Conservation (phyloP, 2,329 filamentous ascomycete genomes). For the Lachnellula suecica region DNA sequence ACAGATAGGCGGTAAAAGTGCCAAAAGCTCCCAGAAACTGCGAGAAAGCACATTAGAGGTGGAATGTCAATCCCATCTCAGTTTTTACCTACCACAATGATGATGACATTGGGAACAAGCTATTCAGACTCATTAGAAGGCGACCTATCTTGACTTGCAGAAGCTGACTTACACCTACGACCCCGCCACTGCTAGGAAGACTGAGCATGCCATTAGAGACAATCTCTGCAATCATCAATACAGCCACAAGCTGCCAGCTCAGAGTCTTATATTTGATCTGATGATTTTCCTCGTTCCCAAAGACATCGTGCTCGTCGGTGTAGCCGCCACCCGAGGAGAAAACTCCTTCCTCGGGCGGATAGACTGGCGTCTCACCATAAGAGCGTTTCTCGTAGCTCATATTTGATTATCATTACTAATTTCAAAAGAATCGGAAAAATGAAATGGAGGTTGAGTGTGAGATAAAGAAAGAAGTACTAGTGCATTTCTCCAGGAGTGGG, state of each 20-base stretch:
- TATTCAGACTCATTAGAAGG: background rate
- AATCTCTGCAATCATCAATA: constrained; percentile 57
- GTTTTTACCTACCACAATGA: constrained; percentile 13
- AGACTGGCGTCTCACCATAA: too few relatives aligned
- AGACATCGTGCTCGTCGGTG: too few relatives aligned
- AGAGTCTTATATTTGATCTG: constrained; percentile 54
- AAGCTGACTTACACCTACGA: constrained; percentile 42
- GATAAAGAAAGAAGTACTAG: too few relatives aligned
- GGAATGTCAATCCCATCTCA: background rate
- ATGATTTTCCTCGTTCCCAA: constrained; percentile 38
- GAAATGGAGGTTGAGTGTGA: too few relatives aligned
- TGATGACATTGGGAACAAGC: constrained; percentile 17
- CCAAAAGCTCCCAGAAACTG: constrained; percentile 15
- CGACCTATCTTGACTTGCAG: background rate
- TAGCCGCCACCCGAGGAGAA: too few relatives aligned
- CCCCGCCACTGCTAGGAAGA: constrained; percentile 49
- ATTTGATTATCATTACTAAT: too few relatives aligned
- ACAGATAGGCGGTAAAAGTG: constrained; percentile 14
- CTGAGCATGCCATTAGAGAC: constrained; percentile 54
- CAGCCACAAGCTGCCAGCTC: constrained; percentile 49
- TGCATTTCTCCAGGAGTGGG: too few relatives aligned
- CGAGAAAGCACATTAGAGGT: background rate
- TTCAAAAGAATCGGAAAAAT: too few relatives aligned
- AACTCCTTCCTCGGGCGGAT: too few relatives aligned
- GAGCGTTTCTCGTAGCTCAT: too few relatives aligned